These are phyloP conservation scores for Helotiales sp. DNA, from an alignment of 2,329 filamentous ascomycete species.

Conservation along the genomic window DNA sequence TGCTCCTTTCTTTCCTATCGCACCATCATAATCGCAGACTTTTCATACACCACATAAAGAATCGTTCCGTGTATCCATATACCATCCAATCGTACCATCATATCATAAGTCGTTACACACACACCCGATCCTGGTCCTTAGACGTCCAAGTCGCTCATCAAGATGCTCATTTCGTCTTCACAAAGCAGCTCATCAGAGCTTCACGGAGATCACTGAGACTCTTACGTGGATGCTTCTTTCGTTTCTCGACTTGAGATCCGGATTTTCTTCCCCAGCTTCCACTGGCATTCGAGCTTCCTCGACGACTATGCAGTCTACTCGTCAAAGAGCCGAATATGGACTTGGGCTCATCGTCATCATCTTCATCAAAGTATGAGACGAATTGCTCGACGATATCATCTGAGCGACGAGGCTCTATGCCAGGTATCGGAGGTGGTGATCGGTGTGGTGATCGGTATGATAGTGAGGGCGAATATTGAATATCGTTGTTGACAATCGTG, in stretches of 20 bases:
- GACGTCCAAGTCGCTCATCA: not conserved
- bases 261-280: not conserved
- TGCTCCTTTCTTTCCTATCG: not conserved
- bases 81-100: not conserved
- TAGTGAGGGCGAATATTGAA: not conserved
- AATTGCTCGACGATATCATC: not conserved
- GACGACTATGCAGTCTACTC: not conserved
- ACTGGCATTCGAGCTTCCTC: not conserved
- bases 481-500: not conserved
- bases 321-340: not conserved
- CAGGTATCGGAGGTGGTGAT: not conserved
- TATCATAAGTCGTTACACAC: not conserved
- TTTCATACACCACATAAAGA: not conserved
- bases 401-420: not conserved
- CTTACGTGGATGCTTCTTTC: not conserved
- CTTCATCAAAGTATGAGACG: not conserved
- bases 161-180: not conserved
- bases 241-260: not conserved
- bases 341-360: not conserved
- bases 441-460: not conserved
- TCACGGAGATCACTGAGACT: not conserved
- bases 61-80: not conserved
- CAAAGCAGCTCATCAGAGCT: not conserved
- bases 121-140: not conserved
- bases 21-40: not conserved